A percentile compares a stretch with the other conserved stretches of the same genome.
Evolutionary conservation across 2,329 filamentous ascomycete genomes (phyloP).

Genomic region (Boeremia lycopersici): DNA sequence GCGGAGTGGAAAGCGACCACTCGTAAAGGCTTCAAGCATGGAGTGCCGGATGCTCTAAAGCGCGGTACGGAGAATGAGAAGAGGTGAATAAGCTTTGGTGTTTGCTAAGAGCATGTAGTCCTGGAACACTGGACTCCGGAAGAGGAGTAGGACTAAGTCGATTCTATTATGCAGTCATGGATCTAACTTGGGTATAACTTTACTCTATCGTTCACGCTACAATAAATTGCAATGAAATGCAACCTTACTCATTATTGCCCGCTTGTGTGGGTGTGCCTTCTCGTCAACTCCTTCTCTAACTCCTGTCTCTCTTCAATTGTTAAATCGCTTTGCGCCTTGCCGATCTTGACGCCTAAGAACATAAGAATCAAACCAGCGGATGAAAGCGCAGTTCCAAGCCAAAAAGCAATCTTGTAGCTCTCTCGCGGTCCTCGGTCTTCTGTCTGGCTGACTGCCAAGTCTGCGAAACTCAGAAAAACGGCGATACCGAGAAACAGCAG

Average conservation of each 20-base stretch:
- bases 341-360: slow-evolving; percentile 46
- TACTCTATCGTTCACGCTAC: background rate
- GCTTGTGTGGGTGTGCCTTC: slow-evolving; percentile 21
- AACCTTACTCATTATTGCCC: background rate
- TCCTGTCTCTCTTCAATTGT: slow-evolving; percentile 42
- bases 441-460: slow-evolving; percentile 44
- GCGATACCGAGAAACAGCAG: slow-evolving; percentile 46
- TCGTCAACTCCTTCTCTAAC: slow-evolving; percentile 37
- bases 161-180: background rate
- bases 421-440: slow-evolving; percentile 33
- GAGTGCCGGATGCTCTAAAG: background rate
- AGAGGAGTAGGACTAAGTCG: background rate
- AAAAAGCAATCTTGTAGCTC: slow-evolving; percentile 48
- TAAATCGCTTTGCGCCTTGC: slow-evolving; percentile 44
- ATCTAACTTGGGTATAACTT: slow-evolving; percentile 4
- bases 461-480: slow-evolving; percentile 44
- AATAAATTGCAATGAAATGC: background rate
- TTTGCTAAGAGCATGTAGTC: background rate
- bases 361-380: slow-evolving; percentile 41
- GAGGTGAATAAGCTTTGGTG: background rate
- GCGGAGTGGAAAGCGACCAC: background rate
- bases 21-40: background rate
- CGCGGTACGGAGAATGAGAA: background rate
- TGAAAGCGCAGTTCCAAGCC: slow-evolving; percentile 42
- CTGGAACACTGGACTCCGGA: too few relatives aligned